Base-by-base conservation (phyloP, 495 filamentous ascomycete species). In the Cenococcum geophilum region DNA sequence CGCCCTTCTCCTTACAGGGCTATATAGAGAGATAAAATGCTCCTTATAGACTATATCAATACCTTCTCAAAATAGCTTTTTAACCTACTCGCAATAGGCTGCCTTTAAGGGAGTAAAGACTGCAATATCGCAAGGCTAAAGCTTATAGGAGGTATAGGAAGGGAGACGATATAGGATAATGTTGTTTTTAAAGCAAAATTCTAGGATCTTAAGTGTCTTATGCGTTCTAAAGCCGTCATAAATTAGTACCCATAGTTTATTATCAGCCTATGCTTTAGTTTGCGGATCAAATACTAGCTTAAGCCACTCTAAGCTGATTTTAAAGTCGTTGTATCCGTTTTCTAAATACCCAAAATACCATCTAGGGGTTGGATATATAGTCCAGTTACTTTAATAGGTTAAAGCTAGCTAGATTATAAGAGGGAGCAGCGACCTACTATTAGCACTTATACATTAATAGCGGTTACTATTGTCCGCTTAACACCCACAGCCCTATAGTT, bases 211-310 rank as follows among this genome's bases (percentile, higher is more conserved):
- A 40, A 40, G 36, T 16, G 20, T 53, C 22, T 53, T 53, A 32
- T 11, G 27, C 50, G 10, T 53, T 53, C 20, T 25, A 53, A 32
- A 53, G 21, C 10, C 27, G 50, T 32, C 27, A 32, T 32, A 22
- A 8, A 40, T 40, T 53, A 22, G 20, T 25, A 12, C 16, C 50
- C 47, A 18, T 12, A 22, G 21, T 25, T 25, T 22, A 16, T 53
- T 21, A 32, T 9, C n/a, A 36, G 34, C 23, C 8, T 34, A 34
- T 10, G 14, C 34, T 40, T 40, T 57, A 11, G 54, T 57, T 36
- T 57, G 40, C 12, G 34, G 20, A 20, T 57, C 14, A 57, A 57
- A 57, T 12, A 57, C 34, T 57, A 36, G 54, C 21, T 57, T 18
- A n/a, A n/a, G n/a, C n/a, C n/a, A n/a, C n/a, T n/a, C n/a, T n/a